Conservation (phyloP, 2,329 filamentous ascomycete genomes). For the Alternaria angustiovoidea region DNA sequence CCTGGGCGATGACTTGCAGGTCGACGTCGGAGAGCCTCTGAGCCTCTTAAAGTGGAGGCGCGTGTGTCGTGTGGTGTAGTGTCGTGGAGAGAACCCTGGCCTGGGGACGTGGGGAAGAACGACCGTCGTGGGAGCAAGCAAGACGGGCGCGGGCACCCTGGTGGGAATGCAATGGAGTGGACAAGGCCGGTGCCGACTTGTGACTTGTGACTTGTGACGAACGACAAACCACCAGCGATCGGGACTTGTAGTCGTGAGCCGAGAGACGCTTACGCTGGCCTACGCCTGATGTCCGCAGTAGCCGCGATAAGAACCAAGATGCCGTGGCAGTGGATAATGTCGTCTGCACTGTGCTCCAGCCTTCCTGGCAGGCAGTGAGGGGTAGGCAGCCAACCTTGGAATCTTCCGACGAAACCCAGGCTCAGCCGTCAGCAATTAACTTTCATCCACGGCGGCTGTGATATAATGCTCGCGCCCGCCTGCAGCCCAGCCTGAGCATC, state of each 20-base stretch:
- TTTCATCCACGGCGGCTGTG: neutral
- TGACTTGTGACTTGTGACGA: neutral
- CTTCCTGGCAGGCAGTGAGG: conserved; percentile 20
- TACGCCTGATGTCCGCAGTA: conserved; percentile 36
- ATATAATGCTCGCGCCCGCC: neutral
- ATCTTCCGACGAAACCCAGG: neutral
- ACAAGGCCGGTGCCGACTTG: conserved; percentile 12
- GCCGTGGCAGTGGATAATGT: conserved; percentile 25
- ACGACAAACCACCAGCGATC: neutral
- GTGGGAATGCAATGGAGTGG: conserved; percentile 12
- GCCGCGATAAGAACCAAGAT: conserved; percentile 38
- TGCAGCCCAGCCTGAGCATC: conserved; percentile 1
- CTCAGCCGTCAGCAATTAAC: conserved; percentile 11
- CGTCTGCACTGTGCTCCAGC: neutral
- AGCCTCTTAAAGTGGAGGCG: conserved; percentile 1
- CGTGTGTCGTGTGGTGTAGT: conserved; percentile 5
- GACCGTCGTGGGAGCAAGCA: conserved; percentile 21
- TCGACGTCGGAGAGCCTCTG: neutral
- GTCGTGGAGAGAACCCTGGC: conserved; percentile 24
- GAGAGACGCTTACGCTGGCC: conserved; percentile 7
- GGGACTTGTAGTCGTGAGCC: conserved; percentile 13
- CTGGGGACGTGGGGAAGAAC: conserved; percentile 25
- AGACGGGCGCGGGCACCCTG: conserved; percentile 19
- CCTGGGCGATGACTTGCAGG: conserved; percentile 28
- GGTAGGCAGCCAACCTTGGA: conserved; percentile 13